Percentiles rank a stretch among this genome's conserved stretches.
These are phyloP conservation scores for Spiraea crenata DNA, from an alignment of 331 rosid genomes.

Conservation along the genomic window DNA sequence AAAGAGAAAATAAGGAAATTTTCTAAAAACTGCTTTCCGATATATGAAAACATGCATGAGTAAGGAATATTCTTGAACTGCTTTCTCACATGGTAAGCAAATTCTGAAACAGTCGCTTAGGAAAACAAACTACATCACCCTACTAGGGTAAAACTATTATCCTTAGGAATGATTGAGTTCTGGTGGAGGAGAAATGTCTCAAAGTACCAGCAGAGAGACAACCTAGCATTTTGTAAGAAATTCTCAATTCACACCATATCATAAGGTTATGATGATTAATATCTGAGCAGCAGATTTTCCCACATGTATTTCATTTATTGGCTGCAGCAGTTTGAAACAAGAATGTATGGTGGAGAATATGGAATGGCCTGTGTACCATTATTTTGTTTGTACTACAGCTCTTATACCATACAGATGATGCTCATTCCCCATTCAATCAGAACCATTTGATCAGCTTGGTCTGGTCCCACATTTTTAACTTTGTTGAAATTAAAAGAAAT, in stretches of 20 bases:
- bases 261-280: slow-evolving; percentile 12
- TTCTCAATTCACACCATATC: slow-evolving; percentile 3
- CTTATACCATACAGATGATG: slow-evolving; percentile 28
- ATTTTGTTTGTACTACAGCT: slow-evolving; percentile 33
- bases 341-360: slow-evolving; percentile 54
- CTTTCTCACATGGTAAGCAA: no score
- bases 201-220: slow-evolving; percentile 6
- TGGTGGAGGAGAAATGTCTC: neutral
- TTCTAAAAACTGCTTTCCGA: no score
- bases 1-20: no score
- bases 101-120: no score
- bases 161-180: no score
- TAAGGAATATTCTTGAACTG: no score
- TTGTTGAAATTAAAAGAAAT: neutral
- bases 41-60: no score
- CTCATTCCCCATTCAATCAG: slow-evolving; percentile 35
- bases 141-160: no score
- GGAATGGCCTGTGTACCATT: slow-evolving; percentile 44
- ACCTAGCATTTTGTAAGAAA: slow-evolving; percentile 9
- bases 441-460: slow-evolving; percentile 27
- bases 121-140: no score
- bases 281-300: slow-evolving; percentile 25
- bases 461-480: slow-evolving; percentile 13
- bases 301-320: slow-evolving; percentile 43
- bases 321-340: slow-evolving; percentile 41